Percentiles rank a stretch among this genome's conserved stretches.
These are phyloP conservation scores for Neurospora discreta DNA, from an alignment of 495 filamentous ascomycete species.

Conservation along the genomic window DNA sequence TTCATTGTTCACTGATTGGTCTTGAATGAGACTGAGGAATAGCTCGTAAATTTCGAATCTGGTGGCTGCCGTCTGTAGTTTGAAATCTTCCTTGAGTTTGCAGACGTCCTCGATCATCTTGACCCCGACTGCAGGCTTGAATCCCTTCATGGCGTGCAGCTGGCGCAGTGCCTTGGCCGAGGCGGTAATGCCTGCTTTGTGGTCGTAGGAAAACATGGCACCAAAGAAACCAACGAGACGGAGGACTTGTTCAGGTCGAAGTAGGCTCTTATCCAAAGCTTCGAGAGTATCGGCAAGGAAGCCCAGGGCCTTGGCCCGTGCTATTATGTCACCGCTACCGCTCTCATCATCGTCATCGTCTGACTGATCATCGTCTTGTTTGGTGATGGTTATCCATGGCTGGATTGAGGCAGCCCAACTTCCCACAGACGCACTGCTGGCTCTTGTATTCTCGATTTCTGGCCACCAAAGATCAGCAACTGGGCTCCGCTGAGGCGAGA, in stretches of 20 bases:
- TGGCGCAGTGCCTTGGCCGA: slow-evolving; percentile 34
- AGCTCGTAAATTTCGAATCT: slow-evolving; percentile 38
- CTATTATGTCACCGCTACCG: slow-evolving; percentile 30
- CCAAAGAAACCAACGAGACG: slow-evolving; percentile 37
- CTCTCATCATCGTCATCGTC: slow-evolving; percentile 10
- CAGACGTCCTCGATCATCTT: slow-evolving; percentile 31
- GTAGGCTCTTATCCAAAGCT: slow-evolving; percentile 22
- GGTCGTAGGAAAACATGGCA: slow-evolving; percentile 38
- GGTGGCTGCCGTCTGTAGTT: slow-evolving; percentile 29
- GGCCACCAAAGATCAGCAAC: neutral
- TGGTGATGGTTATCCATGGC: slow-evolving; percentile 32
- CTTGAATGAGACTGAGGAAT: slow-evolving; percentile 27
- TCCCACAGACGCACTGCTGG: slow-evolving; percentile 30
- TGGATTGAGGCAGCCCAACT: slow-evolving; percentile 39
- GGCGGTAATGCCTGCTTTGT: slow-evolving; percentile 38
- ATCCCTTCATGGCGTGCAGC: slow-evolving; percentile 32
- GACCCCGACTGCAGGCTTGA: slow-evolving; percentile 30
- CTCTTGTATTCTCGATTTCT: slow-evolving; percentile 33
- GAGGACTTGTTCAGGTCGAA: slow-evolving; percentile 32
- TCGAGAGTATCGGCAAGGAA: slow-evolving; percentile 36
- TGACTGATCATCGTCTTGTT: slow-evolving; percentile 9
- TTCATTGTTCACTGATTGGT: slow-evolving; percentile 25
- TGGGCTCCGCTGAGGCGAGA: neutral
- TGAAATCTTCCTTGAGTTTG: slow-evolving; percentile 38
- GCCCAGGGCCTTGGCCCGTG: slow-evolving; percentile 31